Evolutionary conservation across 2,329 filamentous ascomycete species (phyloP).

Genomic region (Pseudocercospora vitis): DNA sequence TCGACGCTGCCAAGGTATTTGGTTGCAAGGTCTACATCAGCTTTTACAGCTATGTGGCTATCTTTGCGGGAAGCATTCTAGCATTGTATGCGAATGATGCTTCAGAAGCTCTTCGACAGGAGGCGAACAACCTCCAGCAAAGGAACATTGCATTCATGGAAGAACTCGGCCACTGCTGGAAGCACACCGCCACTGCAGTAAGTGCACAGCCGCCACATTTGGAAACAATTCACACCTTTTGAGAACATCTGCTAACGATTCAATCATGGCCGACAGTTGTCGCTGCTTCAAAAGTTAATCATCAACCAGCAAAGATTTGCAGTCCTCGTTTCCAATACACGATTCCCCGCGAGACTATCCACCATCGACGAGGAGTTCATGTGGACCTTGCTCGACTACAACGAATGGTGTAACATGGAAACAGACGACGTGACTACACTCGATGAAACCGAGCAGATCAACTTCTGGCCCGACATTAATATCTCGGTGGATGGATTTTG

Average conservation of each 20-base stretch:
- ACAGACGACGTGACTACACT: not conserved
- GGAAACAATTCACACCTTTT: not conserved
- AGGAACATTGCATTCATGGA: not conserved
- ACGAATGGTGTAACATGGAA: not conserved
- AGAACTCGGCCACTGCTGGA: not conserved
- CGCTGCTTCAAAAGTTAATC: not conserved
- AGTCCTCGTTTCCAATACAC: not conserved
- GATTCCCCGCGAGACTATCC: not conserved
- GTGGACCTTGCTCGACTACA: not conserved
- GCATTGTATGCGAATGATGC: not conserved
- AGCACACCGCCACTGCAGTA: not conserved
- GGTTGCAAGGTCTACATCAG: not conserved
- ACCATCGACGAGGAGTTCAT: not conserved
- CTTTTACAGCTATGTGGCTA: not conserved
- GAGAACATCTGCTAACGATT: not conserved
- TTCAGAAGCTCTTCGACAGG: not conserved
- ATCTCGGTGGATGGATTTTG: not conserved
- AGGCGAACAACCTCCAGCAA: not conserved
- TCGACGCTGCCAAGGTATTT: not conserved
- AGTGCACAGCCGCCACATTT: not conserved
- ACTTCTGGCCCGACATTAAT: not conserved
- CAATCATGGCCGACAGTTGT: not conserved
- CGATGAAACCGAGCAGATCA: not conserved
- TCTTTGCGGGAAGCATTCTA: not conserved
- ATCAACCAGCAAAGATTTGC: not conserved